Conservation (phyloP, 192 early-diverging fungal genomes). For the Gaertneriomyces semiglobifer region DNA sequence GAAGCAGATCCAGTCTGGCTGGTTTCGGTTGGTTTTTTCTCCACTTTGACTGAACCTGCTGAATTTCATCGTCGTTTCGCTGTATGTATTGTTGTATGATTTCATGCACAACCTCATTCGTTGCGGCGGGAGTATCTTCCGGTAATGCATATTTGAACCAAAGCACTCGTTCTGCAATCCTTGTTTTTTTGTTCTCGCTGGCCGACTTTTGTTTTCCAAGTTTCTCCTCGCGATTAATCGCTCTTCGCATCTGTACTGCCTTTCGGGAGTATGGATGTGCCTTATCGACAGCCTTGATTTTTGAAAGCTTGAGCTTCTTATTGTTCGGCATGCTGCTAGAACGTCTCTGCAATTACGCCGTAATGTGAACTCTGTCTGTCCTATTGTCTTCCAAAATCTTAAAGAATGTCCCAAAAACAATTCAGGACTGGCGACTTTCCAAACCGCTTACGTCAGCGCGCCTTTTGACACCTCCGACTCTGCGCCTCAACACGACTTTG, state of each 20-base stretch:
- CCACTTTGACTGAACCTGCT: constrained; percentile 39
- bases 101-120: constrained; percentile 44
- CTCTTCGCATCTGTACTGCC: constrained; percentile 62
- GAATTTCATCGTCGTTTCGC: constrained; percentile 59
- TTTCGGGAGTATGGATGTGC: constrained; percentile 77
- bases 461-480: too few relatives aligned
- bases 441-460: too few relatives aligned
- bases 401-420: too few relatives aligned
- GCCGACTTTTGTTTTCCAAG: constrained; percentile 44
- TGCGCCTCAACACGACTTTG: too few relatives aligned
- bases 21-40: constrained; percentile 42
- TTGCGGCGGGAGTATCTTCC: constrained; percentile 33
- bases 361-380: too few relatives aligned
- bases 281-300: constrained; percentile 58
- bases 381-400: too few relatives aligned
- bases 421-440: too few relatives aligned
- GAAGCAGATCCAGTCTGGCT: constrained; percentile 32
- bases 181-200: constrained; percentile 33
- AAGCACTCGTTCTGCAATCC: constrained; percentile 53
- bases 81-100: constrained; percentile 53
- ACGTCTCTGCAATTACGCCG: too few relatives aligned
- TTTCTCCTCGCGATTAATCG: constrained; percentile 51
- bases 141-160: constrained; percentile 66
- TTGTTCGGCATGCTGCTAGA: constrained; percentile 50
- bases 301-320: constrained; percentile 47